Base-by-base conservation (phyloP, 2,329 filamentous ascomycete genomes). In the Truncatella angustata region DNA sequence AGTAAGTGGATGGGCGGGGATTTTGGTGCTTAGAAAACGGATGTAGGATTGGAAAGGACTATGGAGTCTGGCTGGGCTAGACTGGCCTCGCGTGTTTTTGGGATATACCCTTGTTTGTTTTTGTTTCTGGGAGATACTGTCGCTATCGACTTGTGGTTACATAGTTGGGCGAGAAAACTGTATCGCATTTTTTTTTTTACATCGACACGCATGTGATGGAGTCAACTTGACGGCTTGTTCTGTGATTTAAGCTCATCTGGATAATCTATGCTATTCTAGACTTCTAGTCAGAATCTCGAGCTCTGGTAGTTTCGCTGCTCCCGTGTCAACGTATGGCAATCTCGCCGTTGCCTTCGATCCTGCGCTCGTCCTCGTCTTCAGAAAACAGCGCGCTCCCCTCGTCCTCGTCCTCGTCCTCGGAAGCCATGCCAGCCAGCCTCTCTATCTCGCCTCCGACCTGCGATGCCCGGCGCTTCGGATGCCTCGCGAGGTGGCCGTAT, bases 381-480 rank as follows among this genome's bases (percentile, higher is more conserved):
- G 4, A 23, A 44, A 9, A 44, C 21, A 11, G 21, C 40, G 20
- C 21, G 24, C 20, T 7, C 7, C 14, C 28, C 14, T 32, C 28
- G 28, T 7, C 28, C 7, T 14, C 14, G 7, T 14, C 28, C 7
- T 44, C 40, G 12, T 44, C 40, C 40, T 44, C 40, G n/a, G 40
- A 44, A 16, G 20, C 14, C 40, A 44, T 44, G n/a, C 40, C 40
- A 1, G 40, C 40, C 5, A 44, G 40, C 14, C 40, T 44, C 7
- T 44, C 40, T 4, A n/a, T 16, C 14, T 44, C 40, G 10, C 40
- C 40, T 21, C 40, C 40, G 11, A 44, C 40, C 11, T 24, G 10
- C 24, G 40, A 44, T n/a, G 40, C 40, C 11, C 40, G 40, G n/a
- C 40, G 40, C 40, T 44, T 44, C 14, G 21, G 21, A 16, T 44